Percentiles rank a stretch among this genome's conserved stretches.
phyloP scores from a whole-genome alignment of 305 asterid genomes.

The Solanum aculeatissimum region DNA sequence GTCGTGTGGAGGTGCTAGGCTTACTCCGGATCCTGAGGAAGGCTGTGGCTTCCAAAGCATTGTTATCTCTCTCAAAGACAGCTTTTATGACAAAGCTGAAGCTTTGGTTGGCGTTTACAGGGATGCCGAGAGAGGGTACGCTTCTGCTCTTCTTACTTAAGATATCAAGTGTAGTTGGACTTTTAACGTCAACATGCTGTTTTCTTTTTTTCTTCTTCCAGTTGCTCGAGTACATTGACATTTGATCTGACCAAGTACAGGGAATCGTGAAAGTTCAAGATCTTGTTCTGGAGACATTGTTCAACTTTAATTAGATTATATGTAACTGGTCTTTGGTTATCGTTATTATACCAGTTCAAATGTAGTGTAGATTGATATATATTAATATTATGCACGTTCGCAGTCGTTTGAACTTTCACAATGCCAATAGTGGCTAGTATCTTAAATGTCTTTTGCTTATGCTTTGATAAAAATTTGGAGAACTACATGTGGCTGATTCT shows the following conservation, averaged over 20 bases:
- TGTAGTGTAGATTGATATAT: not conserved
- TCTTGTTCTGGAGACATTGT: not conserved
- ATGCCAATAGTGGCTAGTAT: not conserved
- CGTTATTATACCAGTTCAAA: not conserved
- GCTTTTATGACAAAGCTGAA: conserved; percentile 95
- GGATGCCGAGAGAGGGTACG: conserved; percentile 78
- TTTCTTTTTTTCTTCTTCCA: conserved; percentile 13
- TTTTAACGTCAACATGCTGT: not conserved
- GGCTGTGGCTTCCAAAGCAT: conserved; percentile 95
- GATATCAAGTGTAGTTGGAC: not conserved
- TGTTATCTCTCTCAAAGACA: conserved; percentile 96
- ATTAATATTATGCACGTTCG: not conserved
- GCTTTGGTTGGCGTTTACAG: conserved; percentile 97
- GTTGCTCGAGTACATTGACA: conserved; percentile 85
- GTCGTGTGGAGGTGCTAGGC: conserved; percentile 73
- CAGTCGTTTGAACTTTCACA: not conserved
- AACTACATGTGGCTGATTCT: not conserved
- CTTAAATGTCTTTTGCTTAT: not conserved
- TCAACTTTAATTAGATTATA: not conserved
- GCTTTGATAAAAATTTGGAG: not conserved
- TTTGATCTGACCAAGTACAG: conserved; percentile 71
- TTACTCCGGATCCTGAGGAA: conserved; percentile 30
- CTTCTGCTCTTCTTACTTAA: not conserved
- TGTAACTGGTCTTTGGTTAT: not conserved
- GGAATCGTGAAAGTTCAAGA: conserved; percentile 25